A percentile compares a stretch with the other conserved stretches of the same genome.
These are phyloP conservation scores for Hyaloscypha variabilis DNA, from an alignment of 495 filamentous ascomycete species.

Conservation along the genomic window DNA sequence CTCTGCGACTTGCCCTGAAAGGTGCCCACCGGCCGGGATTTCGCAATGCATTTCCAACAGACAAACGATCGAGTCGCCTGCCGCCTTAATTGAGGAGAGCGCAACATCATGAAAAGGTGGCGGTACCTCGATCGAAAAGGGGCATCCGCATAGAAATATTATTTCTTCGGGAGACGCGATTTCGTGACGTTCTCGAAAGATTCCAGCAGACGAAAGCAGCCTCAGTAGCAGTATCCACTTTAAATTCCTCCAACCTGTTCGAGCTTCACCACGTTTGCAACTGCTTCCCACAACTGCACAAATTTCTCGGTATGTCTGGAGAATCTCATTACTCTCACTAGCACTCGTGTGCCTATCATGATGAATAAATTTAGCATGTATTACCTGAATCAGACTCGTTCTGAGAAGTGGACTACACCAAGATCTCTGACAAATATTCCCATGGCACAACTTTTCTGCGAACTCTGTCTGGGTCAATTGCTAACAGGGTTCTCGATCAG, in stretches of 20 bases:
- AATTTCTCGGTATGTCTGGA: background rate
- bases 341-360: slow-evolving; percentile 26
- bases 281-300: slow-evolving; percentile 5
- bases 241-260: background rate
- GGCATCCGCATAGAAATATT: background rate
- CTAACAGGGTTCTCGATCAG: background rate
- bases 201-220: background rate
- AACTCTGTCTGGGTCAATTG: background rate
- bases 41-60: slow-evolving; percentile 28
- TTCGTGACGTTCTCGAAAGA: slow-evolving; percentile 8
- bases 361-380: slow-evolving; percentile 64
- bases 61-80: slow-evolving; percentile 14
- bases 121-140: background rate
- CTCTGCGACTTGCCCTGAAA: background rate
- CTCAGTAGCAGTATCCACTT: background rate
- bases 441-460: background rate
- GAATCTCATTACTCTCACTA: background rate
- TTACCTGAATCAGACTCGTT: slow-evolving; percentile 56
- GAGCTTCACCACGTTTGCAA: background rate
- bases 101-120: slow-evolving; percentile 17
- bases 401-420: slow-evolving; percentile 51
- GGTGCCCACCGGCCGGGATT: background rate
- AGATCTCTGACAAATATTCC: slow-evolving; percentile 58
- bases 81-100: background rate
- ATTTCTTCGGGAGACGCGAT: slow-evolving; percentile 13